Evolutionary conservation across 306 rosid species (phyloP).

Genomic region (Styphnolobium japonicum): DNA sequence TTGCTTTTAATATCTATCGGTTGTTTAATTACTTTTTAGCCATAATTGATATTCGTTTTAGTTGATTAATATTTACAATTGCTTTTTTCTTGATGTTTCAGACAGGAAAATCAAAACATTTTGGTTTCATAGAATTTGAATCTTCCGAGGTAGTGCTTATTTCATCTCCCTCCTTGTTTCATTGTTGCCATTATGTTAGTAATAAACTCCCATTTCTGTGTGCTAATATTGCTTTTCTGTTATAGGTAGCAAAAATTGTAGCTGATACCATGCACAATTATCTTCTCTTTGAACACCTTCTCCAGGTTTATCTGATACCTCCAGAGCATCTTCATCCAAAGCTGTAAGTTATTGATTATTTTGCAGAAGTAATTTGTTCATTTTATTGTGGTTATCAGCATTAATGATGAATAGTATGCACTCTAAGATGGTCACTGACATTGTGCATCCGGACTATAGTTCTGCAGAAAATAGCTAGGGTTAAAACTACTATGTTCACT

Average conservation of each 20-base stretch:
- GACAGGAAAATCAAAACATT: conserved; percentile 83
- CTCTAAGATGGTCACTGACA: no score
- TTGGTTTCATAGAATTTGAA: conserved; percentile 77
- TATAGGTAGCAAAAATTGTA: conserved; percentile 85
- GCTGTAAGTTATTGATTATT: conserved; percentile 49
- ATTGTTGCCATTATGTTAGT: not conserved
- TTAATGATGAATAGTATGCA: not conserved
- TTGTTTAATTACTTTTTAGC: not conserved
- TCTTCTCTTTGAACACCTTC: conserved; percentile 70
- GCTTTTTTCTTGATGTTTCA: conserved; percentile 17
- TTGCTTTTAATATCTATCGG: not conserved
- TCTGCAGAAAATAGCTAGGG: no score
- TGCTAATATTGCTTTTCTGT: conserved; percentile 1
- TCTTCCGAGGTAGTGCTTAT: conserved; percentile 69
- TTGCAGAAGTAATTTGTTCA: not conserved
- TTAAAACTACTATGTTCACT: no score
- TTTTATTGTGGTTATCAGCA: not conserved
- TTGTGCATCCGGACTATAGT: no score
- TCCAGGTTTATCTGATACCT: conserved; percentile 70
- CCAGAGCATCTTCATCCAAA: conserved; percentile 69
- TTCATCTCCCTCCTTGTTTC: not conserved
- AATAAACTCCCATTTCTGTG: not conserved
- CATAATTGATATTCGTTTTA: not conserved
- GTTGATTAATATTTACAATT: not conserved
- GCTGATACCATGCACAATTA: conserved; percentile 93